Evolutionary conservation across 805 yeast genomes (phyloP).

Genomic region (Wickerhamomyces sydowiorum): DNA sequence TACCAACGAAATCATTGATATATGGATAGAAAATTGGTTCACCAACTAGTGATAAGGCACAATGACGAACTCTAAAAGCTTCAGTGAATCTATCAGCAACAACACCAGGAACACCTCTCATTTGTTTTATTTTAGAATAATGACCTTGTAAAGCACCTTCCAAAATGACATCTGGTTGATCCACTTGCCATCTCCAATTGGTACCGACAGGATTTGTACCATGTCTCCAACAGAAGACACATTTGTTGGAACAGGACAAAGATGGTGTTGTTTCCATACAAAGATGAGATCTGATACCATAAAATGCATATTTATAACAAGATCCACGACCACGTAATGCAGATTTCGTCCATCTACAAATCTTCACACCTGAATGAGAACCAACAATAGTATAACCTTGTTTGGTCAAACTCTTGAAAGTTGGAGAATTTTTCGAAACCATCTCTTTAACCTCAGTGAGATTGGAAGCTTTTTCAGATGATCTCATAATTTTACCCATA

Average conservation of each 20-base stretch:
- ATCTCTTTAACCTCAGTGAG: conserved; percentile 51
- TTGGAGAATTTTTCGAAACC: conserved; percentile 89
- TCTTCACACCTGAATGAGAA: conserved; percentile 90
- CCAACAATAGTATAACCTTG: conserved; percentile 94
- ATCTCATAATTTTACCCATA: conserved; percentile 49
- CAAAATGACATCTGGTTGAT: conserved; percentile 76
- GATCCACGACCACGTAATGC: conserved; percentile 93
- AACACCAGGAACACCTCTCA: conserved; percentile 95
- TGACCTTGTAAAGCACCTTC: conserved; percentile 87
- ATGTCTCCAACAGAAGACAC: conserved; percentile 97
- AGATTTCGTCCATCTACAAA: conserved; percentile 94
- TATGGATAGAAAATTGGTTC: conserved; percentile 94
- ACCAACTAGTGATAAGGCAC: conserved; percentile 90
- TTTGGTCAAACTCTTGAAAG: conserved; percentile 80
- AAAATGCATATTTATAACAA: conserved; percentile 87
- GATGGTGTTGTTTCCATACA: conserved; percentile 97
- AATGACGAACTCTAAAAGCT: conserved; percentile 83
- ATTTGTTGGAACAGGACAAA: conserved; percentile 87
- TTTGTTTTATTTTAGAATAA: conserved; percentile 85
- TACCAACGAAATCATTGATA: conserved; percentile 74
- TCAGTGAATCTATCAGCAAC: conserved; percentile 85
- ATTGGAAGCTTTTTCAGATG: conserved; percentile 2
- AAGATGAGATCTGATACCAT: conserved; percentile 83
- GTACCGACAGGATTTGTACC: conserved; percentile 97
- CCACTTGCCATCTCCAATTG: conserved; percentile 95